A percentile compares a stretch with the other conserved stretches of the same genome.
Conservation (phyloP, 768 basidiomycete genomes). For the Hypholoma sublateritium region DNA sequence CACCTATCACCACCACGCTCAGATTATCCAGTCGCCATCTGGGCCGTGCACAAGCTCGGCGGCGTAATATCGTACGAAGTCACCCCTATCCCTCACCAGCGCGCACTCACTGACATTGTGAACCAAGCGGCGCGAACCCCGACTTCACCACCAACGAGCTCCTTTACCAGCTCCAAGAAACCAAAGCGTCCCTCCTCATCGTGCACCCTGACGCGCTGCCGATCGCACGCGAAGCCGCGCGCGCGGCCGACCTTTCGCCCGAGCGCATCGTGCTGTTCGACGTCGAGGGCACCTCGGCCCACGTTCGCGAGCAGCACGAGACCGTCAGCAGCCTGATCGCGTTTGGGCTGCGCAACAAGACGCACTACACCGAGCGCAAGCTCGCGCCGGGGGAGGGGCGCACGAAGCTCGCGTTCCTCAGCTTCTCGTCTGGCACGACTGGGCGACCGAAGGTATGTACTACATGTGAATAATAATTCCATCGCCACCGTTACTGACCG, state of each 20-base stretch:
- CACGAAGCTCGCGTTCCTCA: conserved; percentile 68
- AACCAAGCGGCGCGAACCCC: conserved; percentile 55
- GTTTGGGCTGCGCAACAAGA: conserved; percentile 40
- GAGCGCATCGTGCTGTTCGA: conserved; percentile 48
- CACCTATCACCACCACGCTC: neutral
- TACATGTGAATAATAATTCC: neutral
- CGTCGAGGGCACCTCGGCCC: conserved; percentile 8
- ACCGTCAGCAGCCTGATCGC: conserved; percentile 49
- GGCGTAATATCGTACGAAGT: conserved; percentile 54
- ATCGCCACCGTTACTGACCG: too few relatives aligned
- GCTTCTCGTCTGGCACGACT: conserved; percentile 75
- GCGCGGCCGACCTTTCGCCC: conserved; percentile 31
- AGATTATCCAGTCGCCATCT: conserved; percentile 58
- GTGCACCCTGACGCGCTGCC: conserved; percentile 44
- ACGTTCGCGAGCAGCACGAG: conserved; percentile 14
- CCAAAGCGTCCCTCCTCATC: conserved; percentile 48
- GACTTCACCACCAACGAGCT: conserved; percentile 54
- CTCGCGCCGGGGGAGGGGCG: conserved; percentile 60
- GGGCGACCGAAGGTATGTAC: conserved; percentile 63
- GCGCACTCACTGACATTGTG: neutral
- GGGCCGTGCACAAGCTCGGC: conserved; percentile 58
- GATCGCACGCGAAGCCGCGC: conserved; percentile 43
- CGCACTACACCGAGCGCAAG: conserved; percentile 47
- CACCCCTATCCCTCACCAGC: too few relatives aligned
- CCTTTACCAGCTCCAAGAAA: conserved; percentile 51